These are phyloP conservation scores for Rhodofomes roseus DNA, from an alignment of 1,284 basidiomycete species.

Conservation along the genomic window DNA sequence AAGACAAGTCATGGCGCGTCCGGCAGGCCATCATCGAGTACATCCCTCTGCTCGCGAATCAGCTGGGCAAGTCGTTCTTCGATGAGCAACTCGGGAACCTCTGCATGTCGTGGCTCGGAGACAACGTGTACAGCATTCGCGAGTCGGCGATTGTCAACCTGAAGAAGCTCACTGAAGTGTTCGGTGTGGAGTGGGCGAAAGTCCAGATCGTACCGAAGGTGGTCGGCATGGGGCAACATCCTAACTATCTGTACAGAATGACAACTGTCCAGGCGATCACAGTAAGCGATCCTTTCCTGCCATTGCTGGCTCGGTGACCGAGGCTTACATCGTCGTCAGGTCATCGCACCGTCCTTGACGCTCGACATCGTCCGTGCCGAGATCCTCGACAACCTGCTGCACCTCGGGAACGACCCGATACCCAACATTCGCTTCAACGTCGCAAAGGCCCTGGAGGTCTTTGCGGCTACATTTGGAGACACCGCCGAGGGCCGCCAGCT, in stretches of 20 bases:
- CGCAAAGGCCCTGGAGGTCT: constrained; percentile 88
- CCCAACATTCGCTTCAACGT: constrained; percentile 99
- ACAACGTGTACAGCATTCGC: constrained; percentile 97
- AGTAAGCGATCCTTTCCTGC: constrained; percentile 44
- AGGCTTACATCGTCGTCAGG: constrained; percentile 44
- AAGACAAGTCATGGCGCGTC: constrained; percentile 99
- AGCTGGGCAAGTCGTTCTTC: constrained; percentile 96
- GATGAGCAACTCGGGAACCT: constrained; percentile 96
- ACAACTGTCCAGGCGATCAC: constrained; percentile 99
- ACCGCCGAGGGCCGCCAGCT: constrained; percentile 75
- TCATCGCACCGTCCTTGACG: constrained; percentile 91
- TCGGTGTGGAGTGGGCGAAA: constrained; percentile 98
- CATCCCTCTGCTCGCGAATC: constrained; percentile 91
- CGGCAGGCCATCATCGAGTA: constrained; percentile 99
- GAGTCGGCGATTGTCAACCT: constrained; percentile 97
- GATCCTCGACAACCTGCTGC: constrained; percentile 84
- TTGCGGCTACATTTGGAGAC: constrained; percentile 69
- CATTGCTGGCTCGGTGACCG: constrained; percentile 8
- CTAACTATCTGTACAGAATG: constrained; percentile 98
- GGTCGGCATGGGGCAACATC: constrained; percentile 95
- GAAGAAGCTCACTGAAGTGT: constrained; percentile 97
- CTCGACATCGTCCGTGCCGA: constrained; percentile 83
- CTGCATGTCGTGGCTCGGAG: constrained; percentile 99
- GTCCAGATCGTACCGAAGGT: constrained; percentile 96
- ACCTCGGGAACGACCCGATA: constrained; percentile 88